Conservation (phyloP, 768 basidiomycete genomes). For the Lentinus tigrinus region DNA sequence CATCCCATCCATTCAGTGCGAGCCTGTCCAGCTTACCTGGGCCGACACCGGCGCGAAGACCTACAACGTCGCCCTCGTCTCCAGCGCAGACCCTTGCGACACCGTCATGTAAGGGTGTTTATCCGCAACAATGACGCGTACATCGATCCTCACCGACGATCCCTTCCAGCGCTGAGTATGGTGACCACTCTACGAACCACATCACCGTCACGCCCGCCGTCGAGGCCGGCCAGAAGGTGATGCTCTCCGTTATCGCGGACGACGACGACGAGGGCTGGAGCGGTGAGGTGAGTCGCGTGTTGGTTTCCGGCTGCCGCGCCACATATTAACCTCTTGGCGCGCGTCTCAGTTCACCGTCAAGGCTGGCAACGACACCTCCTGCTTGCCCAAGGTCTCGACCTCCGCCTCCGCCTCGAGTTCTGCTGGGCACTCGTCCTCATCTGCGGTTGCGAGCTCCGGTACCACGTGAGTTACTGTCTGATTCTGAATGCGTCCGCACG, state of each 20-base stretch:
- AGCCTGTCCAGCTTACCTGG: slow-evolving; percentile 53
- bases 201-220: slow-evolving; percentile 46
- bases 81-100: slow-evolving; percentile 55
- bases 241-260: slow-evolving; percentile 54
- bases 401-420: neutral
- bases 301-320: neutral
- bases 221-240: slow-evolving; percentile 45
- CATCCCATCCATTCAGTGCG: slow-evolving; percentile 44
- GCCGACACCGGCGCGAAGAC: slow-evolving; percentile 37
- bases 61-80: slow-evolving; percentile 59
- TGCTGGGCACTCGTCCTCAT: no score
- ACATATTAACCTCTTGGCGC: no score
- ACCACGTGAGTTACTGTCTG: slow-evolving; percentile 17
- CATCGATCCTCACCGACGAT: neutral
- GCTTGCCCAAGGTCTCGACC: slow-evolving; percentile 28
- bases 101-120: slow-evolving; percentile 49
- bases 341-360: slow-evolving; percentile 35
- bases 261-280: slow-evolving; percentile 67
- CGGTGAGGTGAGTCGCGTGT: slow-evolving; percentile 42
- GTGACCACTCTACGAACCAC: slow-evolving; percentile 44
- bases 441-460: neutral
- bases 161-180: slow-evolving; percentile 51
- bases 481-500: neutral
- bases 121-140: neutral
- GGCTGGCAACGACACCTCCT: slow-evolving; percentile 36